Evolutionary conservation across 306 rosid genomes (phyloP).

Genomic region (Cicer chorassanicum): DNA sequence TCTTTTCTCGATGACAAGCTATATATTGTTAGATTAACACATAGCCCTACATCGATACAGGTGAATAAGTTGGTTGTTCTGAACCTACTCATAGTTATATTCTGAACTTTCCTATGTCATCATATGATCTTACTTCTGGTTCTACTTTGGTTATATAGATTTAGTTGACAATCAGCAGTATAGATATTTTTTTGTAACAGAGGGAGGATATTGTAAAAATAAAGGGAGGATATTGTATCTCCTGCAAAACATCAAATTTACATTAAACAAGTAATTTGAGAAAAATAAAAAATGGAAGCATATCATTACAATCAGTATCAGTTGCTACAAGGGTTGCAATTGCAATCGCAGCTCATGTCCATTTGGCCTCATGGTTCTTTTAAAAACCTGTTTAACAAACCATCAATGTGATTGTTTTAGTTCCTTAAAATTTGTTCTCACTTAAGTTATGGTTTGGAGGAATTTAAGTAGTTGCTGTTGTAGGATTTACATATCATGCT

Average conservation of each 20-base stretch:
- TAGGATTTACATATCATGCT: too few species aligned
- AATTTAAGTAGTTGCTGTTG: too few species aligned
- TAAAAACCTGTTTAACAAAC: neutral
- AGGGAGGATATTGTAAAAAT: too few species aligned
- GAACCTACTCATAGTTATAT: neutral
- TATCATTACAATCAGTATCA: neutral
- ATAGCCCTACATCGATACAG: neutral
- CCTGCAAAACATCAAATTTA: constrained; percentile 19
- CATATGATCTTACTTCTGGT: constrained; percentile 13
- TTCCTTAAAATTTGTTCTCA: neutral
- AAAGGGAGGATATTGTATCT: neutral
- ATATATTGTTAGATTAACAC: neutral
- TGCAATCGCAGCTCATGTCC: neutral
- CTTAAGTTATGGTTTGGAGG: too few species aligned
- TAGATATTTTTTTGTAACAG: neutral
- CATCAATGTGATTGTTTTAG: neutral
- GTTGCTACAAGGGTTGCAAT: neutral
- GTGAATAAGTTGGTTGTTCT: constrained; percentile 14
- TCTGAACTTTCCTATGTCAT: neutral
- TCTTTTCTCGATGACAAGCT: neutral
- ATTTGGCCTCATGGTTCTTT: neutral
- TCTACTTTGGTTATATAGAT: constrained; percentile 6
- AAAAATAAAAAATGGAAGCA: neutral
- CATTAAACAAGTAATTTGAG: neutral
- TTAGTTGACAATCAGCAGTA: neutral